Base-by-base conservation (phyloP, 495 filamentous ascomycete genomes). In the Trichocladium uniseriatum region DNA sequence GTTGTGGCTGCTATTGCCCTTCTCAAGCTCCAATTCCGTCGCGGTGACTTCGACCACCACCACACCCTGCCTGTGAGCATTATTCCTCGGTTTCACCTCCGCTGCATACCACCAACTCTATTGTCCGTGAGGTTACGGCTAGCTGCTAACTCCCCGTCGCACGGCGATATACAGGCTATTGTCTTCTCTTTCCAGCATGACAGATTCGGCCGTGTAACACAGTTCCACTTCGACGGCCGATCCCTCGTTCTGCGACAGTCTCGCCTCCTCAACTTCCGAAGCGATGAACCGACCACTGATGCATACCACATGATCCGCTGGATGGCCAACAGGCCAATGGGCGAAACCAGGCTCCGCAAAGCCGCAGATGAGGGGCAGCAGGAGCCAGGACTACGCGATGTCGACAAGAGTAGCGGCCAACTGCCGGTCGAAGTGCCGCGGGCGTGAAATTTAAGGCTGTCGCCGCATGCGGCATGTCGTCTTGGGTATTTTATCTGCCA, bases 161-260 rank as follows among this genome's bases (percentile, higher is more conserved):
- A 27, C 8, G 24, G 8, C 24, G 24, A 8, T 27, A 27, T 27
- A 8, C 18, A 46, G 44, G 32, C 44, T 5, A 22, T 46, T 9
- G 44, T 46, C n/a, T 46, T 46, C 34, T 46, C 44, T 4, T 46
- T 46, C 21, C 34, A 46, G 3, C 44, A 46, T 18, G 22, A 46
- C 21, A 21, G 20, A 6, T 11, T 28, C 6, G 21, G 34, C 34
- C 44, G 44, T 14, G 10, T 46, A 9, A 29, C 44, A 3, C 44
- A 46, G 22, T 38, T 46, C 22, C 44, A 46, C 16, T 46, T 27
- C 22, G 34, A 46, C 15, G 32, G 44, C 34, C 14, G n/a, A 6
- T 38, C 44, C n/a, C 34, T 46, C 9, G 9, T 29, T 14, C 11
- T 46, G 22, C 44, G 44, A 14, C 44, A 46, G 16, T 46, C 44